Conservation (phyloP, 768 basidiomycete species). For the Dendrothele bispora region DNA sequence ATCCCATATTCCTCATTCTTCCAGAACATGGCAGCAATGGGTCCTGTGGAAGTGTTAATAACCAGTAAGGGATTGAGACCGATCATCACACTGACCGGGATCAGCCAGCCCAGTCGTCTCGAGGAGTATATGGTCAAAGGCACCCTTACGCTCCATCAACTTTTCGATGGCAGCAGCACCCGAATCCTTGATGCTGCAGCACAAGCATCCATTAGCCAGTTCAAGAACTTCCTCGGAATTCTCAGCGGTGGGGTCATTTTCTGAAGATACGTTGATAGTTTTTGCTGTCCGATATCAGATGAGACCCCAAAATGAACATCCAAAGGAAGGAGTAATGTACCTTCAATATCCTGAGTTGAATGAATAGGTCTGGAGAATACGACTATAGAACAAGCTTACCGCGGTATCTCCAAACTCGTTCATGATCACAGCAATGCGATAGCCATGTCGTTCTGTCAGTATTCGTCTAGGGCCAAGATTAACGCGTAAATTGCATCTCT, state of each 20-base stretch:
- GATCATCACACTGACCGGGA: slow-evolving; percentile 56
- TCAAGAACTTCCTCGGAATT: slow-evolving; percentile 87
- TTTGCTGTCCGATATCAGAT: slow-evolving; percentile 56
- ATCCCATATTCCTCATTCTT: slow-evolving; percentile 74
- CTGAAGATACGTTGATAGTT: slow-evolving; percentile 78
- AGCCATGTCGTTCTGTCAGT: slow-evolving; percentile 90
- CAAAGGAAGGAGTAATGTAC: slow-evolving; percentile 37
- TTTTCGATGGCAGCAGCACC: slow-evolving; percentile 94
- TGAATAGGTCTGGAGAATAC: slow-evolving; percentile 12
- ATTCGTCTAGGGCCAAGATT: slow-evolving; percentile 60
- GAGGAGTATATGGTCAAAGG: slow-evolving; percentile 92
- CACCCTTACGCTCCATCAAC: slow-evolving; percentile 81
- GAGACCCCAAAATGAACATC: slow-evolving; percentile 1
- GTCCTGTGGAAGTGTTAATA: slow-evolving; percentile 43
- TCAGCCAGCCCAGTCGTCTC: slow-evolving; percentile 97
- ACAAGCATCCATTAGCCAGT: slow-evolving; percentile 95
- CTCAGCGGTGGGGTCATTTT: slow-evolving; percentile 59
- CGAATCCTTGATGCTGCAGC: slow-evolving; percentile 94
- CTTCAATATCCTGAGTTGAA: slow-evolving; percentile 81
- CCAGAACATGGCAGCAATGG: slow-evolving; percentile 87
- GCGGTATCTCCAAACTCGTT: slow-evolving; percentile 97
- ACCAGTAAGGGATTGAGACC: not conserved
- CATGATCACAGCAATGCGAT: slow-evolving; percentile 97
- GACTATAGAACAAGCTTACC: slow-evolving; percentile 39
- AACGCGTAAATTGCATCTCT: not conserved